Base-by-base conservation (phyloP, 208 protist genomes). In the Crithidia sp. region DNA sequence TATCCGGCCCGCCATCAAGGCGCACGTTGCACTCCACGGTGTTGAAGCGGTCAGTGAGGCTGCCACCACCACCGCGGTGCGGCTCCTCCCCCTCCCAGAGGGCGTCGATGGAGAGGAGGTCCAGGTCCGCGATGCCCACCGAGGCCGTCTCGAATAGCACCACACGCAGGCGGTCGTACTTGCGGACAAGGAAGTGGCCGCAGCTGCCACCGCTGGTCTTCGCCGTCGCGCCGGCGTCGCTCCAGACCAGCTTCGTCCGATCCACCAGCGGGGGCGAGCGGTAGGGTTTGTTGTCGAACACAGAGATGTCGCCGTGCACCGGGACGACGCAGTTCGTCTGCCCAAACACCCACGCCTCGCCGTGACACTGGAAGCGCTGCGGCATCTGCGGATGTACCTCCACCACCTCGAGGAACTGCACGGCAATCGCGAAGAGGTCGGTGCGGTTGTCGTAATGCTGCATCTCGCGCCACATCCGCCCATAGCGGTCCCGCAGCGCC, bases 141-240 rank as follows among this genome's bases (percentile, higher is more conserved):
- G 88, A 81, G 55, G 88, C 88, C 54, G 75, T 80, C 70, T 91
- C 86, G 64, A 90, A 93, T 43, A 95, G 75, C 45, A 89, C 75
- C 6, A 93, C 77, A 50, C 88, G 87, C 19, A 95, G 76, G 13
- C 84, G 76, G 60, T 95, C 90, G 78, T 90, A 92, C 67, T 81
- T 74, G 67, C 83, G 87, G 8, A 95, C 87, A 47, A 95, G 59
- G 49, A 95, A 92, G 16, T 82, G 41, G 41, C 70, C 79, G 9
- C 68, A 68, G 12, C 69, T 65, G 39, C 62, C 74, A 4, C 58
- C 14, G 1, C 45, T 57, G 13, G 45, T 55, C 36, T 8, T 57
- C 7, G 40, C 9, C 3, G 28, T 1, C 28, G 28, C 28, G 28
- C 28, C 28, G 28, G 63, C 40, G 37, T 82, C 74, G 36, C 77